Evolutionary conservation across 139 green algal genomes (phyloP).

Genomic region (Dunaliella sp.): DNA sequence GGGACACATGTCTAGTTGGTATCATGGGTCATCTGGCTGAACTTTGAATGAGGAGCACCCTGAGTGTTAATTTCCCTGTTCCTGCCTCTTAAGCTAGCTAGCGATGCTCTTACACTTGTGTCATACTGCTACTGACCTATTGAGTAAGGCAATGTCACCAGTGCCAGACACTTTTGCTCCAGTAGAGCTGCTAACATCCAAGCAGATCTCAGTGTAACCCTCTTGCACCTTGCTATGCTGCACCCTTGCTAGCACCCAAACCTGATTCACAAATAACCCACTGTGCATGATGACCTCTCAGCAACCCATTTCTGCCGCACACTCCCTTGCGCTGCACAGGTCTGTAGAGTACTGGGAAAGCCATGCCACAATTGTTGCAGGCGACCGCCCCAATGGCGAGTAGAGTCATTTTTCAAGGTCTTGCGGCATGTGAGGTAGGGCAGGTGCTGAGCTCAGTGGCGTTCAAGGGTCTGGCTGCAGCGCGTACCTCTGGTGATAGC

Average conservation of each 20-base stretch:
- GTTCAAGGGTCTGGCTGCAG: not conserved
- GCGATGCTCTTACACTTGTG: too few relatives aligned
- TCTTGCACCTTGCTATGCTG: too few relatives aligned
- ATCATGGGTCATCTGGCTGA: too few relatives aligned
- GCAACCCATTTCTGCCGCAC: not conserved
- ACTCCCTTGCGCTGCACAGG: not conserved
- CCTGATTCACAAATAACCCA: not conserved
- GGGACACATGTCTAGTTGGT: too few relatives aligned
- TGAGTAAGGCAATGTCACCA: not conserved
- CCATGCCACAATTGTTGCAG: slow-evolving; percentile 68
- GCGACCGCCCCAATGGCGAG: slow-evolving; percentile 8
- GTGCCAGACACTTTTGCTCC: not conserved
- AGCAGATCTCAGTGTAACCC: not conserved
- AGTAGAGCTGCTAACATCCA: not conserved
- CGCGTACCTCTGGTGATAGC: not conserved
- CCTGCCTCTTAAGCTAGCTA: too few relatives aligned
- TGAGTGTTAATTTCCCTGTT: too few relatives aligned
- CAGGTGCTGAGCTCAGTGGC: not conserved
- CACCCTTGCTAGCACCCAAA: not conserved
- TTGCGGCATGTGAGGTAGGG: not conserved
- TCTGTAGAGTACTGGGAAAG: slow-evolving; percentile 78
- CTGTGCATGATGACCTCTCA: too few relatives aligned
- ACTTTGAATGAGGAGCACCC: too few relatives aligned
- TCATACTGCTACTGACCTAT: too few relatives aligned
- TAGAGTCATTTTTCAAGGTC: not conserved